phyloP scores from a whole-genome alignment of 441 rosid species.

The Adansonia madagascariensis region DNA sequence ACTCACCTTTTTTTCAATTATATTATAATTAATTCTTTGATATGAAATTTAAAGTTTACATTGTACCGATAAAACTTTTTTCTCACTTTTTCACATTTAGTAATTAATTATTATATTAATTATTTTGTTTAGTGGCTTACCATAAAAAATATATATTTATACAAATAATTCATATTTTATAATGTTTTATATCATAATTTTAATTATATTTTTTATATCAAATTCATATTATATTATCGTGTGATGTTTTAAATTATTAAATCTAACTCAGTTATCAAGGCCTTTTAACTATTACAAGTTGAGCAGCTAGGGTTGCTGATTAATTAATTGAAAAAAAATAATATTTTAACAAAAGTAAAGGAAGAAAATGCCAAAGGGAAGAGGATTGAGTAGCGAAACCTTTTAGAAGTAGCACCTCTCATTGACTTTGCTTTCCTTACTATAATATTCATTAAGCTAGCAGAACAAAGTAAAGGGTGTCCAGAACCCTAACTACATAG shows the following conservation, averaged over 20 bases:
- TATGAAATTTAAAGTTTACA: too few species aligned
- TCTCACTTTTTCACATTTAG: neutral
- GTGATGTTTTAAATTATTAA: too few species aligned
- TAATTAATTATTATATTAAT: neutral
- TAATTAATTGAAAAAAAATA: neutral
- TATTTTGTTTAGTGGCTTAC: too few species aligned
- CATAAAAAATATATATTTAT: too few species aligned
- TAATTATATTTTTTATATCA: too few species aligned
- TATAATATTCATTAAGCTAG: slow-evolving; percentile 31
- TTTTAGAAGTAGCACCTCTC: slow-evolving; percentile 42
- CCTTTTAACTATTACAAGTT: slow-evolving; percentile 10
- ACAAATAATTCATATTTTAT: too few species aligned
- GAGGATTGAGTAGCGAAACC: slow-evolving; percentile 31
- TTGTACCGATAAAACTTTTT: too few species aligned
- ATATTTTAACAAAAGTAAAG: slow-evolving; percentile 6
- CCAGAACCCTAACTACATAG: slow-evolving; percentile 51
- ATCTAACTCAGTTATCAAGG: neutral
- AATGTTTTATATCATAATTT: too few species aligned
- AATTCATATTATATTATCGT: too few species aligned
- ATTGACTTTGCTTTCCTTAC: slow-evolving; percentile 58
- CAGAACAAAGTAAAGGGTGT: slow-evolving; percentile 33
- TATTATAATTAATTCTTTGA: too few species aligned
- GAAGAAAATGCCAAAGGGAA: slow-evolving; percentile 10
- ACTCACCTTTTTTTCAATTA: too few species aligned
- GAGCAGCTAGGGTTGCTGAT: slow-evolving; percentile 13